Evolutionary conservation across 257 asterid genomes (phyloP), one percentile per base, ranked within the genome.

Genomic region (Echium plantagineum): DNA sequence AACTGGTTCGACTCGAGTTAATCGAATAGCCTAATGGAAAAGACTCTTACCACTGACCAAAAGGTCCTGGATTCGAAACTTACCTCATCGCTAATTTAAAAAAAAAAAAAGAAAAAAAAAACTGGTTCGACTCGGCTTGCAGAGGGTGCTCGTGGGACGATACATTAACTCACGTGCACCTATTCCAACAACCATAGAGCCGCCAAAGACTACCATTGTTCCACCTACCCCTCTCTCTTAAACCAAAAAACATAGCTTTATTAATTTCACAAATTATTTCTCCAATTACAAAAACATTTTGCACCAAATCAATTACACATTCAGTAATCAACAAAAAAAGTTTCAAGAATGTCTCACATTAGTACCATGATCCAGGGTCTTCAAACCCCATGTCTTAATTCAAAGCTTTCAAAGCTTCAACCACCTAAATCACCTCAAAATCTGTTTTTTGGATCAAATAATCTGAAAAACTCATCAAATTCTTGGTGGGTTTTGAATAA

Each of bases 291-390:
- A 16, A 28, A 3, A 1, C 32, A 28, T 2, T 28, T 28, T 12
- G n/a, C 61, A 19, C 30, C 30, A 46, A 3, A 32, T 13, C 21
- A 42, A 24, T 24, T 13, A 7, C 19, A 55, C 56, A 58, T 55
- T 30, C n/a, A 54, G 20, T n/a, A 7, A 49, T 22, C 18, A 22
- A 6, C 67, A 15, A 21, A 15, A 30, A 56, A 31, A 52, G 1
- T 12, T 1, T 15, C 16, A 8, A 21, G 57, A 64, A 79, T 77
- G 82, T 84, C 93, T 58, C 73, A 74, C 30, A 80, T 42, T 60
- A 71, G 72, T 71, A 83, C 57, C 52, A 72, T 89, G 87, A 73
- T 84, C 38, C 77, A 74, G 61, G 76, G 75, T 21, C 59, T 83
- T 58, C 67, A 66, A 71, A 53, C 81, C 48, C 90, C 82, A 67